Conservation (phyloP, 2,329 filamentous ascomycete genomes). For the Balansia obtecta region DNA sequence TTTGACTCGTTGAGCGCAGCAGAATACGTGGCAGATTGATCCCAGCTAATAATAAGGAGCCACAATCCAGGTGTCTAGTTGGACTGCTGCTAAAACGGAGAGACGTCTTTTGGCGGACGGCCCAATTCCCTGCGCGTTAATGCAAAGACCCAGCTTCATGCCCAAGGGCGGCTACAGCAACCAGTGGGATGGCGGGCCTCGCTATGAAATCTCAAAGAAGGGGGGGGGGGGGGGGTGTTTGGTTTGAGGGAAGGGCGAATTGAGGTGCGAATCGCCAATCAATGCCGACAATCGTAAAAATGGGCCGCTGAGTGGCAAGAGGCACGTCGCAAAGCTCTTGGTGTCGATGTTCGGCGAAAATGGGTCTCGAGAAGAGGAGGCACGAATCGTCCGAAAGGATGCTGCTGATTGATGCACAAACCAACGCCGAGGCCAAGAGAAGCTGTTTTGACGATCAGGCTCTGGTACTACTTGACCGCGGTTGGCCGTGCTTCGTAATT, state of each 20-base stretch:
- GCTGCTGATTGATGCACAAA: background rate
- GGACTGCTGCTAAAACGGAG: background rate
- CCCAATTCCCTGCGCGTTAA: background rate
- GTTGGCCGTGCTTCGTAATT: background rate
- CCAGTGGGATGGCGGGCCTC: conserved; percentile 2
- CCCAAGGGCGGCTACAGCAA: background rate
- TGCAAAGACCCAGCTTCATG: conserved; percentile 3
- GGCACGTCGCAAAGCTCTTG: conserved; percentile 1
- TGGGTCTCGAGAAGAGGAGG: background rate
- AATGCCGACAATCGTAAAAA: conserved; percentile 1
- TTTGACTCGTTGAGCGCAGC: conserved; percentile 3
- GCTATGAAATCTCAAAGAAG: conserved; percentile 1
- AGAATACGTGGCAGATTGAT: background rate
- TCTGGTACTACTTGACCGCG: background rate
- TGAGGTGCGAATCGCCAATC: conserved; percentile 1
- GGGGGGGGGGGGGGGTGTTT: no score
- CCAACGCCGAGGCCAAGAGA: background rate
- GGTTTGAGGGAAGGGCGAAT: background rate
- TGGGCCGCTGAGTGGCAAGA: background rate
- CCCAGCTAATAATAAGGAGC: background rate
- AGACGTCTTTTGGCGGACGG: background rate
- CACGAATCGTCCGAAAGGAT: background rate
- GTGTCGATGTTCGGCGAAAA: background rate
- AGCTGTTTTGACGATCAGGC: background rate
- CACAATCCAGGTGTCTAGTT: background rate